A percentile compares a stretch with the other conserved stretches of the same genome.
These are phyloP conservation scores for Lomentospora prolificans DNA, from an alignment of 2,329 filamentous ascomycete genomes.

Conservation along the genomic window DNA sequence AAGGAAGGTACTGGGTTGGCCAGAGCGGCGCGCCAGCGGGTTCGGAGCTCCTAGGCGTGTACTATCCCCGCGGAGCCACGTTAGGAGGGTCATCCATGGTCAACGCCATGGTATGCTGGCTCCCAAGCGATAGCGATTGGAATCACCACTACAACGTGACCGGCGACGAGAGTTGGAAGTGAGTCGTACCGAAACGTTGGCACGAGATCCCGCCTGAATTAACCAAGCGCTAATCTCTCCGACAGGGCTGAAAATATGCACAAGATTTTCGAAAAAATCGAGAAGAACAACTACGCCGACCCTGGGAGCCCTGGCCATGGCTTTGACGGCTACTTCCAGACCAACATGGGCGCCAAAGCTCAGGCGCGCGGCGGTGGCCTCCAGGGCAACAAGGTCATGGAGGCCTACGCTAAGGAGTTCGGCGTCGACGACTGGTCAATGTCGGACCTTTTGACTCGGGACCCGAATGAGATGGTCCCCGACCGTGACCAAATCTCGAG, in stretches of 20 bases:
- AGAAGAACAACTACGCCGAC: conserved; percentile 31
- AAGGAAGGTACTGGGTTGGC: conserved; percentile 23
- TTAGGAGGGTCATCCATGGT: conserved; percentile 25
- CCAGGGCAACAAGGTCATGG: conserved; percentile 12
- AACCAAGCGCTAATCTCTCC: too few relatives aligned
- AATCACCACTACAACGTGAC: conserved; percentile 28
- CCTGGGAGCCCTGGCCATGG: conserved; percentile 28
- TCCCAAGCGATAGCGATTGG: conserved; percentile 26
- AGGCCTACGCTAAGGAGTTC: conserved; percentile 14
- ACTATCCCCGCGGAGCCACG: conserved; percentile 27
- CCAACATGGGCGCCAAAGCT: conserved; percentile 11
- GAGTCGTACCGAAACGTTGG: too few relatives aligned
- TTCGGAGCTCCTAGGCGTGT: conserved; percentile 27
- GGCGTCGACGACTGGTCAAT: conserved; percentile 11
- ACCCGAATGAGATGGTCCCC: conserved; percentile 12
- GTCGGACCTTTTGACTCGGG: conserved; percentile 10
- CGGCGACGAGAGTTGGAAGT: conserved; percentile 31
- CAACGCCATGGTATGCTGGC: conserved; percentile 22
- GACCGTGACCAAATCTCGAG: conserved; percentile 18
- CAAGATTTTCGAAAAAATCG: conserved; percentile 29
- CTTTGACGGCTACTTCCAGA: conserved; percentile 28
- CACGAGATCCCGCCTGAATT: too few relatives aligned
- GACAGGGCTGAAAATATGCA: conserved; percentile 26
- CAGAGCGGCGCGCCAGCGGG: conserved; percentile 14
- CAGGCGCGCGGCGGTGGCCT: conserved; percentile 10